These are phyloP conservation scores for Entomortierella beljakovae DNA, from an alignment of 192 early-diverging fungal genomes.

Conservation along the genomic window DNA sequence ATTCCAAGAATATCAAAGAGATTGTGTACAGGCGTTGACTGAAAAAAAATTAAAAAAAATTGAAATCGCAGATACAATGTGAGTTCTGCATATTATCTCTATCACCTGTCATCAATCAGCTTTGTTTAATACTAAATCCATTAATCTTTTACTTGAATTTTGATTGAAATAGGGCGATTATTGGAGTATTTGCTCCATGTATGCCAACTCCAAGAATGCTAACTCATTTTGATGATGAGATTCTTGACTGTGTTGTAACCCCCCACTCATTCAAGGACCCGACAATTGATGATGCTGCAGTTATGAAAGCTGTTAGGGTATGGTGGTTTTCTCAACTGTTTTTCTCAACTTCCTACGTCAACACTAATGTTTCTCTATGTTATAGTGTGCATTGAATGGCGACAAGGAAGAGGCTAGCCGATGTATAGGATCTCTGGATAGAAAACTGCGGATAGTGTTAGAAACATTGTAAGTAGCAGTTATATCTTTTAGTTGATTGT, in stretches of 20 bases:
- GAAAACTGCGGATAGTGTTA: slow-evolving; percentile 12
- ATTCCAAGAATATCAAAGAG: slow-evolving; percentile 19
- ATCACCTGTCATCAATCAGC: neutral
- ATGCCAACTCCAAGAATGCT: slow-evolving; percentile 13
- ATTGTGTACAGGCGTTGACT: slow-evolving; percentile 8
- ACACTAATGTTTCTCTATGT: neutral
- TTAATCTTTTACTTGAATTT: neutral
- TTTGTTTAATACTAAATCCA: slow-evolving; percentile 4
- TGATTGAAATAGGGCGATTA: slow-evolving; percentile 5
- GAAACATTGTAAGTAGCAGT: slow-evolving; percentile 20
- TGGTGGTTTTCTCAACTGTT: neutral
- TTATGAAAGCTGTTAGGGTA: slow-evolving; percentile 29
- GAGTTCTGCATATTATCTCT: slow-evolving; percentile 3
- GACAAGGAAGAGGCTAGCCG: neutral
- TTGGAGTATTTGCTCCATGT: slow-evolving; percentile 19
- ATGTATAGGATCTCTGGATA: neutral
- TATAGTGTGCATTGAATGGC: neutral
- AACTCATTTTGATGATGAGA: slow-evolving; percentile 11
- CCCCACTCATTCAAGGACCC: slow-evolving; percentile 2
- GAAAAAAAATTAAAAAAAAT: slow-evolving; percentile 8
- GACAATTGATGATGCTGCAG: neutral
- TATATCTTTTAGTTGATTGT: neutral
- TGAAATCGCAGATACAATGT: slow-evolving; percentile 18
- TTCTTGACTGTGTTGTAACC: no score
- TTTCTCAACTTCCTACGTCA: neutral